Evolutionary conservation across 2,329 filamentous ascomycete genomes (phyloP), one percentile per base, ranked within the genome.

Genomic region (Fusarium musae): DNA sequence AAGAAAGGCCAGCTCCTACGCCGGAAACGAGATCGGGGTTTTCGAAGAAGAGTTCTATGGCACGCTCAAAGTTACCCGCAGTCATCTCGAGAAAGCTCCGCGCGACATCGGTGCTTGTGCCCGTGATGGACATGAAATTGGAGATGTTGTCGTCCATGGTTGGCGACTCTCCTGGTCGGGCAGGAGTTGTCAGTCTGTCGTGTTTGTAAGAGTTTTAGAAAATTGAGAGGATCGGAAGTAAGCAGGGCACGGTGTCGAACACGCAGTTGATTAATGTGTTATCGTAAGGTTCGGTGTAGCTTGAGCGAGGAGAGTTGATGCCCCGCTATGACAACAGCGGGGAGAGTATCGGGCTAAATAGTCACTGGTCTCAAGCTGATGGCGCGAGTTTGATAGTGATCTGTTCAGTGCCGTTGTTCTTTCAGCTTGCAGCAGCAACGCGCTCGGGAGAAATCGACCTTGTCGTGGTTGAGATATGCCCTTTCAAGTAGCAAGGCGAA

Each of bases 31-130:
- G 89, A 53, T 96, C 95, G 47, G 93, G 93, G 80, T 93, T 96
- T 79, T 97, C 94, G 82, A 94, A 98, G 84, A 91, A 99, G 17
- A 98, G 90, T 79, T 94, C 91, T 77, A 98, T 92, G 32, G 96
- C 96, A 79, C 96, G 93, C 82, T 94, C 91, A 58, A 96, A 86
- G 80, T 97, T 92, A 78, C 91, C 91, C 76, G 94, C 93, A n/a
- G 95, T 92, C 80, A 99, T 89, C 77, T 93, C 89, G 53, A 98
- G 89, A 82, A 97, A 97, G 75, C 93, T 92, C 70, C 90, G 89
- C 36, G 96, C 96, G 72, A 95, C 90, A 74, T 92, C 87, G 34
- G 91, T 88, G 70, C 87, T 90, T 66, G 93, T 90, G 75, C 91
- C 92, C 43, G 96, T 98, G 81, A 99, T 93, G 83, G 88, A 87